Base-by-base conservation (phyloP, 352 stramenopile species). In the Elongisporangium prolatum region DNA sequence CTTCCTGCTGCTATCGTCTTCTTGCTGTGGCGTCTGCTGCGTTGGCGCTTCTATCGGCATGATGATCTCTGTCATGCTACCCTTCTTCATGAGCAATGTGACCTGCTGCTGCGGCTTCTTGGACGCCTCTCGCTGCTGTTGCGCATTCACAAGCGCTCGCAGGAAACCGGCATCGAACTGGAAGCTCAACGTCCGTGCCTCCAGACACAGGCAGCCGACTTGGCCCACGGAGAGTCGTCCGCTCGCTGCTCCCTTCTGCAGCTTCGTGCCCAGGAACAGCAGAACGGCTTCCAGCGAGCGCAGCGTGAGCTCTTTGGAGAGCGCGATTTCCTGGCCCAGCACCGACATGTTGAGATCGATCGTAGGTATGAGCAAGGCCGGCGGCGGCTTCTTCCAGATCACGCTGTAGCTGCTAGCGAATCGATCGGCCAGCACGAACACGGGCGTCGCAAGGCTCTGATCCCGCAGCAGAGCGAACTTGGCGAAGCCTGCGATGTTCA, bases 391-490 rank as follows among this genome's bases (percentile, higher is more conserved):
- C 24, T 67, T 61, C 76, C 74, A 87, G 4, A 56, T 48, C 9
- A 80, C 65, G 5, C 66, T 57, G 48, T 86, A 84, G 0, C 50
- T 56, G 54, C 57, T 74, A 49, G 56, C 49, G 58, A 87, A 87
- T 10, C 71, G 75, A 54, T 86, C 79, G 16, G 71, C 58, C 8
- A 89, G 69, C 17, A 85, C 24, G 51, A 86, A 89, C 4, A 87
- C 68, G 5, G 75, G 72, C 10, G 34, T 54, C 17, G 60, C 20
- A 7, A 64, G 60, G 14, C 69, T 57, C 37, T 72, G 55, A 21
- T 75, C 59, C 16, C 77, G 79, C 8, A 88, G 61, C 53, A 91
- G 85, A 0, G 73, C 65, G 24, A 89, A 86, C 40, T 84, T 88
- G 8, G 77, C 79, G 2, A 91, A 64, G 2, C 62, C 55, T 6